These are phyloP conservation scores for Candida alai DNA, from an alignment of 805 yeast genomes.

Conservation along the genomic window DNA sequence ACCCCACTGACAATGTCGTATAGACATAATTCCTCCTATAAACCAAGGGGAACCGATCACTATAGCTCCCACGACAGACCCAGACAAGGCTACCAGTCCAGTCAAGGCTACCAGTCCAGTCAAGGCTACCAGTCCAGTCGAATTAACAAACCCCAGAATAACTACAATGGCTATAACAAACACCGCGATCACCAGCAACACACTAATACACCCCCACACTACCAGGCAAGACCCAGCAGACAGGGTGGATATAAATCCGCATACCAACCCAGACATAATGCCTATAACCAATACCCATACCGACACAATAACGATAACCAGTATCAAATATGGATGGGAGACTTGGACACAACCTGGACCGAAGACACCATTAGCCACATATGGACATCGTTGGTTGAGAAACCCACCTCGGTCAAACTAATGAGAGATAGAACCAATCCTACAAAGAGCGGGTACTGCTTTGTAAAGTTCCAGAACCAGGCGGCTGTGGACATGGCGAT, in stretches of 20 bases:
- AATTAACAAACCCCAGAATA: not conserved
- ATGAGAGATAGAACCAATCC: slow-evolving; percentile 65
- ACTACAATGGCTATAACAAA: slow-evolving; percentile 3
- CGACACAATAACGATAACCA: slow-evolving; percentile 9
- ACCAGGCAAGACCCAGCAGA: no score
- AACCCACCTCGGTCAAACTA: slow-evolving; percentile 55
- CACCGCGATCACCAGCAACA: slow-evolving; percentile 3
- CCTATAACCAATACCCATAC: slow-evolving; percentile 9
- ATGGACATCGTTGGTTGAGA: slow-evolving; percentile 71
- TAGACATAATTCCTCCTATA: slow-evolving; percentile 5
- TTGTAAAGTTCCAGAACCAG: slow-evolving; percentile 64
- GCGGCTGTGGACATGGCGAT: slow-evolving; percentile 65
- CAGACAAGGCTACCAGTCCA: slow-evolving; percentile 4
- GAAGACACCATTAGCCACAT: slow-evolving; percentile 62
- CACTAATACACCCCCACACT: slow-evolving; percentile 1
- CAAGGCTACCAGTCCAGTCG: slow-evolving; percentile 3
- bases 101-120: slow-evolving; percentile 1
- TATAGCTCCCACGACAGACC: slow-evolving; percentile 1
- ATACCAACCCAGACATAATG: slow-evolving; percentile 8
- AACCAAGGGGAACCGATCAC: slow-evolving; percentile 7
- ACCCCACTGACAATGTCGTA: no score
- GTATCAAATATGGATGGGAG: slow-evolving; percentile 82
- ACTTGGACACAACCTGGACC: slow-evolving; percentile 79
- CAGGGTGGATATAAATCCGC: slow-evolving; percentile 1
- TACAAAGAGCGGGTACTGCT: slow-evolving; percentile 54